Conservation (phyloP, 148 eudicot species). For the Rheum nobile region DNA sequence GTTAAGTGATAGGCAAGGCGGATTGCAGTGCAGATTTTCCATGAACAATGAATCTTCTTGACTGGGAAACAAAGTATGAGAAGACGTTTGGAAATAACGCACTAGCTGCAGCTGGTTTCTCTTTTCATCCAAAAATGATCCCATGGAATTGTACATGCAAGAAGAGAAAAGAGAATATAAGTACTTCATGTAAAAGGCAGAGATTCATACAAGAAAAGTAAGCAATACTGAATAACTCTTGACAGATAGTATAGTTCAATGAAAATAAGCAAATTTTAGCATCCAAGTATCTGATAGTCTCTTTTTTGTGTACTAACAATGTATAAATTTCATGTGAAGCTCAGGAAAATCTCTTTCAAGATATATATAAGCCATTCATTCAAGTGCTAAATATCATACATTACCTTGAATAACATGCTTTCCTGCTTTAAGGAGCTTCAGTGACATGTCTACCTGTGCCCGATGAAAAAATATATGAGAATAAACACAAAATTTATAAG, state of each 20-base stretch:
- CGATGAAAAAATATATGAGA: neutral
- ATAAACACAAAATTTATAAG: neutral
- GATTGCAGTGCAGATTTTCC: neutral
- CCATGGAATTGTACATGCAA: slow-evolving; percentile 23
- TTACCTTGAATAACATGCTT: slow-evolving; percentile 97
- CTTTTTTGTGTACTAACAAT: neutral
- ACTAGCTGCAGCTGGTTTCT: slow-evolving; percentile 93
- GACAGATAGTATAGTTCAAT: neutral
- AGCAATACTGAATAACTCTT: neutral
- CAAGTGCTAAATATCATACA: neutral
- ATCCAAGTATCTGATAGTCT: neutral
- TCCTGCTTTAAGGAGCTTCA: slow-evolving; percentile 77
- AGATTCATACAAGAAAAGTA: neutral
- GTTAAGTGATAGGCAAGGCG: neutral
- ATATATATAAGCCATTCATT: neutral
- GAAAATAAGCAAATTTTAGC: neutral
- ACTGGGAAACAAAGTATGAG: neutral
- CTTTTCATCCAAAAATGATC: slow-evolving; percentile 33
- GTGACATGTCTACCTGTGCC: slow-evolving; percentile 70
- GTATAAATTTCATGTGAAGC: neutral
- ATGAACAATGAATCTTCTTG: neutral
- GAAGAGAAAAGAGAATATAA: neutral
- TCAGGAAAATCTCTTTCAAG: neutral
- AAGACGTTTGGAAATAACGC: slow-evolving; percentile 22
- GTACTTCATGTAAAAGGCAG: neutral